phyloP scores from a whole-genome alignment of 2,329 filamentous ascomycete genomes.

The Cercospora sp. region DNA sequence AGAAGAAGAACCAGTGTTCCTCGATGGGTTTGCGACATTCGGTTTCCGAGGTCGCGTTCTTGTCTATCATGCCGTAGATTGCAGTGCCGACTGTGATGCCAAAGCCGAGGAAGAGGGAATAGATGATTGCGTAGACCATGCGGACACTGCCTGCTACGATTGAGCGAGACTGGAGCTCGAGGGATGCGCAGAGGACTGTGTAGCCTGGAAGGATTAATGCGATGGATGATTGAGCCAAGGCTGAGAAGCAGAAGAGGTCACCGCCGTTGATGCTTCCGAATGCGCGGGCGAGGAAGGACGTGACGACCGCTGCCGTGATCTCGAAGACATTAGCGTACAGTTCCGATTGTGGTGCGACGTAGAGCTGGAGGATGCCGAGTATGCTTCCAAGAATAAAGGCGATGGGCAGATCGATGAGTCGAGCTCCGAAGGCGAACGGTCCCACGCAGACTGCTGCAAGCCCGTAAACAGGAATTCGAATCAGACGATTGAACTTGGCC shows the following conservation, averaged over 20 bases:
- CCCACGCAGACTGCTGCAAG: constrained; percentile 74
- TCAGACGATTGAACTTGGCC: constrained; percentile 53
- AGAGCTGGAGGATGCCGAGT: constrained; percentile 71
- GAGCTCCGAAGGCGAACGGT: constrained; percentile 75
- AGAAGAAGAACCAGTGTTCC: constrained; percentile 63
- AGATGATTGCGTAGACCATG: constrained; percentile 56
- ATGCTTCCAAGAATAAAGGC: constrained; percentile 74
- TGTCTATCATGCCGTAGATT: constrained; percentile 51
- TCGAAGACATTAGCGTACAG: constrained; percentile 61
- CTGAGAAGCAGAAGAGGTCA: constrained; percentile 52
- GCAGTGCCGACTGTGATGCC: constrained; percentile 54
- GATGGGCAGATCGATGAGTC: constrained; percentile 74
- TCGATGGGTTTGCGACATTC: constrained; percentile 49
- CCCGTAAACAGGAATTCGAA: constrained; percentile 67
- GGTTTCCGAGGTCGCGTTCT: constrained; percentile 48
- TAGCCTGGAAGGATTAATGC: constrained; percentile 54
- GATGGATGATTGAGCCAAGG: constrained; percentile 52
- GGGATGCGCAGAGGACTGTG: constrained; percentile 51
- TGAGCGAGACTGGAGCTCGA: constrained; percentile 51
- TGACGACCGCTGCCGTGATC: constrained; percentile 51
- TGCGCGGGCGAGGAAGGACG: constrained; percentile 51
- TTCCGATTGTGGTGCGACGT: constrained; percentile 71
- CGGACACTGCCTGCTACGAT: constrained; percentile 54
- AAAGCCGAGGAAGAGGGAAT: constrained; percentile 54
- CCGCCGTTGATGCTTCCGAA: constrained; percentile 49